Base-by-base conservation (phyloP, 2,329 filamentous ascomycete species). In the Fusarium metavorans region DNA sequence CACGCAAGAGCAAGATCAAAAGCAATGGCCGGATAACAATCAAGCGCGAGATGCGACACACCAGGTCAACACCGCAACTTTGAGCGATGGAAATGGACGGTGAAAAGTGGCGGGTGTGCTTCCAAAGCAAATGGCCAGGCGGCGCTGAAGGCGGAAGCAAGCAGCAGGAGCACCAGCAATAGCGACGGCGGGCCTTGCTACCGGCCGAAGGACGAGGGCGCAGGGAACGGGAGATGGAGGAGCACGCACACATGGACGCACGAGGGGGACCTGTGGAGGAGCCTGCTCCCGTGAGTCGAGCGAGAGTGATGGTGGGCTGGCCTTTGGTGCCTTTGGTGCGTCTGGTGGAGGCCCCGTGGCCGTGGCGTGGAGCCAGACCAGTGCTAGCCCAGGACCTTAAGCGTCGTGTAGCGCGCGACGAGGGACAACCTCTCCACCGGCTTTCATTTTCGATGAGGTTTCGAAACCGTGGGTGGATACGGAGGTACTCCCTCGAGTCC, bases 11-110 rank as follows among this genome's bases (percentile, higher is more conserved):
- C 41, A 68, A 63, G 60, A 50, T 27, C 45, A 52, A 57, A 50
- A 56, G 52, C 20, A 57, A 67, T 68, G 65, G 63, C 39, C 65
- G 61, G 62, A 37, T 37, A 37, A 37, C 25, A 69, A 74, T 54
- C 71, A 78, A 78, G 75, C 77, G 77, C 77, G 76, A 72, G 74
- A 78, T 66, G 75, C 77, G 77, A 76, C 52, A 66, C 54, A 52
- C 64, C 67, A 67, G 48, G 54, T 67, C 76, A 74, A 76, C 73
- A 78, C 75, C 75, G 77, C 70, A 77, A 77, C 61, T 78, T 70
- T 20, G 48, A 14, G 48, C 27, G 56, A 56, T 52, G 57, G 50
- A 48, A 35, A 66, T 58, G 66, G 63, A 58, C 62, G 66, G 52
- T 66, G 56, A 66, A 64, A 67, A 75, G 66, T 72, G 66, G 59